phyloP scores from a whole-genome alignment of 139 green algal genomes.

The Volvox reticuliferus region DNA sequence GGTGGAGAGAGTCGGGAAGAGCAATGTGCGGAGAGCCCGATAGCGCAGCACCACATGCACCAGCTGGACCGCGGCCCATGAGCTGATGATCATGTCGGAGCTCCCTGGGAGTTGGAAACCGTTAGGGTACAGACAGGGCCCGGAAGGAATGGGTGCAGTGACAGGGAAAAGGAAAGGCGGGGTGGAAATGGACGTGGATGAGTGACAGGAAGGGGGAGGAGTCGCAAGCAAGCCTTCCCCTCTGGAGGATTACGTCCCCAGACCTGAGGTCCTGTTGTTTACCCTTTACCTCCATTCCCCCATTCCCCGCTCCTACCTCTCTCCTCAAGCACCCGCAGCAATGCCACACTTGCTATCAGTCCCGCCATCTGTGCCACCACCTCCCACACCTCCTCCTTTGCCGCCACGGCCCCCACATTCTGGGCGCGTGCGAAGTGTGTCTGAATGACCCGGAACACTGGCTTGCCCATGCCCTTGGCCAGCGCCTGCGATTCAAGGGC shows the following conservation, averaged over 20 bases:
- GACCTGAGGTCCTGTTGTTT: too few relatives aligned
- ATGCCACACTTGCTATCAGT: conserved; percentile 70
- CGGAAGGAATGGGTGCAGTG: neutral
- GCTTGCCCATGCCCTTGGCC: conserved; percentile 85
- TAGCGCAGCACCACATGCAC: conserved; percentile 79
- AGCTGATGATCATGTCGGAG: conserved; percentile 57
- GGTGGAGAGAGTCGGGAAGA: conserved; percentile 75
- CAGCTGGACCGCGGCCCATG: conserved; percentile 73
- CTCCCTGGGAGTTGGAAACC: conserved; percentile 31
- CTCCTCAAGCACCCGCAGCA: conserved; percentile 69
- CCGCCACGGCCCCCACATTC: conserved; percentile 91
- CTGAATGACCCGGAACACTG: conserved; percentile 90
- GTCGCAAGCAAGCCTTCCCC: neutral
- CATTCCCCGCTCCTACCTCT: conserved; percentile 17
- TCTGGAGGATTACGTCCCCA: too few relatives aligned
- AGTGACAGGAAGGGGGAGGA: neutral
- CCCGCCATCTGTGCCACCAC: conserved; percentile 72
- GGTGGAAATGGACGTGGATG: neutral
- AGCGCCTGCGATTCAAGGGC: conserved; percentile 63
- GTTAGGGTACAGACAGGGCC: neutral
- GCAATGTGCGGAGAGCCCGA: conserved; percentile 63
- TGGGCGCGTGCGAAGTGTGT: conserved; percentile 79
- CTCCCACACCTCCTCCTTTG: conserved; percentile 87
- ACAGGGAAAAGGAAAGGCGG: neutral
- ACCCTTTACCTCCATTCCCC: too few relatives aligned